Base-by-base conservation (phyloP, 495 filamentous ascomycete species). In the Astrocystis sublimbata region DNA sequence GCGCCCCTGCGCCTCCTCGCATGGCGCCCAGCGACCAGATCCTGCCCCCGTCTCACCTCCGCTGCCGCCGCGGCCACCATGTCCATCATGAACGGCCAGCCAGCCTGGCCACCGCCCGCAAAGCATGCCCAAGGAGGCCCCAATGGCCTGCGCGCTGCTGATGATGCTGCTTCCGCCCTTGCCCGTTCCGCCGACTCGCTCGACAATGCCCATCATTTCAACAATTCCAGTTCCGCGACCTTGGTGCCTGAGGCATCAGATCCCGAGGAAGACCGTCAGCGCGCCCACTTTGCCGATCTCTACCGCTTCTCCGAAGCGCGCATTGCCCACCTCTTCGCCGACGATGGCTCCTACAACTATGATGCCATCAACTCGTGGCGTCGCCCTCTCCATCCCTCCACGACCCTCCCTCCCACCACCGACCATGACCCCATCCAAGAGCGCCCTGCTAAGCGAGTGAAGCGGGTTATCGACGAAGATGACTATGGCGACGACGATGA, bases 401-500 rank as follows among this genome's bases (percentile, higher is more conserved):
- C 67, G 13, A 60, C 73, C 60, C 69, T 73, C 15, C 78, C 75
- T 12, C 75, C 78, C 63, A 71, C 78, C 52, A 80, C 78, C 65
- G 79, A 82, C 64, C 78, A 80, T 64, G 61, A 75, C 50, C 74
- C 76, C 9, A 72, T 77, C 49, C 68, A 78, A 58, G 79, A 82
- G 62, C 79, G 77, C 58, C 78, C 79, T 55, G 70, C 73, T 47
- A 82, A 82, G 65, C 71, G 75, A 58, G 78, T 77, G 9, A 83
- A 80, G 68, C 78, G 83, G 67, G 75, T 81, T 69, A 83, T 85
- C 66, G 87, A 92, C 67, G 89, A 92, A 62, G 89, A 88, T 59
- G 86, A 90, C 73, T 91, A 92, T 67, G 91, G 90, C 49, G 90
- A 96, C 61, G 91, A 96, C 49, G 92, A 94, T 57, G 91, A 96